A percentile compares a stretch with the other conserved stretches of the same genome.
These are phyloP conservation scores for Linum lewisii DNA, from an alignment of 345 rosid species.

Conservation along the genomic window DNA sequence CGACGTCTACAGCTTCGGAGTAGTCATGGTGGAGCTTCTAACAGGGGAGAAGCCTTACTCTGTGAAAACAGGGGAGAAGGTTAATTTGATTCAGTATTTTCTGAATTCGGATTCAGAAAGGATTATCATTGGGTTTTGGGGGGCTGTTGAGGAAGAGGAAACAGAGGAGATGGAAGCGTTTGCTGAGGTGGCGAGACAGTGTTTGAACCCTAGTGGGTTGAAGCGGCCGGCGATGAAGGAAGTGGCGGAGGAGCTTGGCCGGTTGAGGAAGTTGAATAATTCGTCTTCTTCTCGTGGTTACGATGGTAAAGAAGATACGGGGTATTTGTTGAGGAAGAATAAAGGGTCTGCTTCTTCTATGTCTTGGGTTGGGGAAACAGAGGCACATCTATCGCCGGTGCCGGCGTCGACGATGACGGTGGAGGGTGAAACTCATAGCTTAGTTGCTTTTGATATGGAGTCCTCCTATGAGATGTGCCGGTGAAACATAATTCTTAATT, in stretches of 20 bases:
- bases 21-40: slow-evolving; percentile 25
- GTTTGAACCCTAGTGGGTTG: not conserved
- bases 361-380: too few relatives aligned
- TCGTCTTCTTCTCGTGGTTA: not conserved
- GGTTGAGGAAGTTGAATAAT: not conserved
- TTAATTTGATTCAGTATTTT: slow-evolving; percentile 16
- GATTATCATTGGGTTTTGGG: slow-evolving; percentile 4
- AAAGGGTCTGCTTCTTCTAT: too few relatives aligned
- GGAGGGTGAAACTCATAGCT: too few relatives aligned
- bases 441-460: too few relatives aligned
- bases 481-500: too few relatives aligned
- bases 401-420: too few relatives aligned
- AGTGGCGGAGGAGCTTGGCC: not conserved
- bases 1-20: slow-evolving; percentile 32
- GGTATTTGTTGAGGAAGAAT: too few relatives aligned
- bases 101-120: not conserved
- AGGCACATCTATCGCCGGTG: too few relatives aligned
- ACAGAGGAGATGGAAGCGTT: slow-evolving; percentile 18
- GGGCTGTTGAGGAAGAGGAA: not conserved
- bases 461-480: too few relatives aligned
- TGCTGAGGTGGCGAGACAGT: slow-evolving; percentile 6
- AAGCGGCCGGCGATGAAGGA: not conserved
- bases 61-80: not conserved
- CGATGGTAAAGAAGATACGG: too few relatives aligned
- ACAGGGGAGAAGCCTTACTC: slow-evolving; percentile 20